These are phyloP conservation scores for Capsicum baccatum DNA, from an alignment of 257 asterid genomes.

Conservation along the genomic window DNA sequence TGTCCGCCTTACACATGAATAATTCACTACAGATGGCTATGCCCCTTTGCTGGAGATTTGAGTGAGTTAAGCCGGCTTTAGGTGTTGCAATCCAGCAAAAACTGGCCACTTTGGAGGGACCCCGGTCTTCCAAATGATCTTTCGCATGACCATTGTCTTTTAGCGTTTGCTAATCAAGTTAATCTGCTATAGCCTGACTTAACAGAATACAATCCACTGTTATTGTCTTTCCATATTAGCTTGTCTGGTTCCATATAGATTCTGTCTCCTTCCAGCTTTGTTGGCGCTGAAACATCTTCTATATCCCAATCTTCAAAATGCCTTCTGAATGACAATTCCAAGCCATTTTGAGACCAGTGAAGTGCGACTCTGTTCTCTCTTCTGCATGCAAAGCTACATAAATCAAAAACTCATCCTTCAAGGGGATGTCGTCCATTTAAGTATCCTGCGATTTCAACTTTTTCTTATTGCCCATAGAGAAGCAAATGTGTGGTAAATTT, in stretches of 20 bases:
- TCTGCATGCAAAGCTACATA: constrained; percentile 9
- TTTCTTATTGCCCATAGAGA: background rate
- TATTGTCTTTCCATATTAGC: background rate
- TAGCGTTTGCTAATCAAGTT: background rate
- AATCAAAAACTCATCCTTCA: constrained; percentile 13
- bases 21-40: background rate
- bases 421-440: background rate
- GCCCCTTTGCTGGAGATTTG: constrained; percentile 13
- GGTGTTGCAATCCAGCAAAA: constrained; percentile 6
- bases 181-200: background rate
- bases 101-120: background rate
- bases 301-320: background rate
- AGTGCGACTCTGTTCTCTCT: background rate
- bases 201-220: background rate
- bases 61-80: background rate
- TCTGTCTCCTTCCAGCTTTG: too few relatives aligned
- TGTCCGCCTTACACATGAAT: background rate
- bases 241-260: too few relatives aligned
- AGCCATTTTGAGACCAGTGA: constrained; percentile 7
- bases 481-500: background rate
- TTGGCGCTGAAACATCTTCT: constrained; percentile 13
- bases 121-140: constrained; percentile 14
- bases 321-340: constrained; percentile 9
- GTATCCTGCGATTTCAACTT: background rate
- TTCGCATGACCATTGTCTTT: background rate